Evolutionary conservation across 805 yeast species (phyloP).

Genomic region (Candida nanaspora): DNA sequence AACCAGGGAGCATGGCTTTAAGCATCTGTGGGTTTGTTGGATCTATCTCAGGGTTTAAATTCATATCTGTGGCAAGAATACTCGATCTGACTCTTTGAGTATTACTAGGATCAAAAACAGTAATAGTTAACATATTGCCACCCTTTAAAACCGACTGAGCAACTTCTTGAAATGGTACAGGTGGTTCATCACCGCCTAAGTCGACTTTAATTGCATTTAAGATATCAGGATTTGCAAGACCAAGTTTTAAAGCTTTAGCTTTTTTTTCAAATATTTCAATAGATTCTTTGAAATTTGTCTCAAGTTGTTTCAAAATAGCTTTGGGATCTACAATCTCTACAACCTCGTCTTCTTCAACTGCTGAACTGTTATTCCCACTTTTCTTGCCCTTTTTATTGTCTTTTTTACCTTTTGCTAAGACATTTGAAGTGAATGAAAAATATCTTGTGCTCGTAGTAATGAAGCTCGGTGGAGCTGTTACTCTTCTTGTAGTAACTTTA

Average conservation of each 20-base stretch:
- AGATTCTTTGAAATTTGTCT: conserved; percentile 37
- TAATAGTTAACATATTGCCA: conserved; percentile 49
- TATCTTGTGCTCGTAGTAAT: not conserved
- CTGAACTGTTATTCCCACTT: not conserved
- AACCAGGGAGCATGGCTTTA: conserved; percentile 68
- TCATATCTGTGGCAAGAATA: conserved; percentile 59
- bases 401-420: conserved; percentile 1
- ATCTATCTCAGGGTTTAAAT: conserved; percentile 75
- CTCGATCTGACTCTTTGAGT: conserved; percentile 64
- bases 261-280: conserved; percentile 47
- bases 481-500: too few relatives aligned
- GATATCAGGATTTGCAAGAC: conserved; percentile 58
- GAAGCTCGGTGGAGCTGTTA: too few relatives aligned
- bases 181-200: conserved; percentile 38
- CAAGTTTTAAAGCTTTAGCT: conserved; percentile 59
- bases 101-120: conserved; percentile 80
- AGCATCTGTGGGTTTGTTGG: conserved; percentile 66
- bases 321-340: conserved; percentile 22
- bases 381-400: not conserved
- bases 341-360: conserved; percentile 7
- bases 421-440: not conserved
- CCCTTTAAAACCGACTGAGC: conserved; percentile 73
- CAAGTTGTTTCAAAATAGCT: conserved; percentile 30
- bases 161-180: conserved; percentile 47
- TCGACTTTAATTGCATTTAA: conserved; percentile 55